Evolutionary conservation across 2,329 filamentous ascomycete genomes (phyloP).

Genomic region (Colletotrichum lini): DNA sequence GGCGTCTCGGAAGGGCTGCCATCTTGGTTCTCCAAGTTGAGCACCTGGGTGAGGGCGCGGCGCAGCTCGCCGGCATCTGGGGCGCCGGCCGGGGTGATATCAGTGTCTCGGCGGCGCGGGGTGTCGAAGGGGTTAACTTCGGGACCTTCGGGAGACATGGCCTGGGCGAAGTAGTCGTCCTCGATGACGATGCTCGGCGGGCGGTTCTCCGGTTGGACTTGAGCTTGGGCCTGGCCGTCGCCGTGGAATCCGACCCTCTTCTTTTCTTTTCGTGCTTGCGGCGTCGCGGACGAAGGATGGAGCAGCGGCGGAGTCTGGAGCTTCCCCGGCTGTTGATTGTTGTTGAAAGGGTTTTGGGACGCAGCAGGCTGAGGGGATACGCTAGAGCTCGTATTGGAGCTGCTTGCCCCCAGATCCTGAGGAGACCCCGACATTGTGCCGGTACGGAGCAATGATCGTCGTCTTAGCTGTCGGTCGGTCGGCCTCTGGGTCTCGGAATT

Average conservation of each 20-base stretch:
- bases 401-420: constrained; percentile 10
- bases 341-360: constrained; percentile 20
- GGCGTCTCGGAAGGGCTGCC: constrained; percentile 36
- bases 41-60: constrained; percentile 55
- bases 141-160: constrained; percentile 27
- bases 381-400: constrained; percentile 27
- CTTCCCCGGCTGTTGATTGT: constrained; percentile 12
- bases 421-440: constrained; percentile 29
- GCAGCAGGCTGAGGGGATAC: constrained; percentile 14
- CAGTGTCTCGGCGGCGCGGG: constrained; percentile 39
- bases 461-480: background rate
- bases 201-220: constrained; percentile 36
- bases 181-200: constrained; percentile 50
- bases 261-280: constrained; percentile 52
- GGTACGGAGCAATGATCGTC: constrained; percentile 29
- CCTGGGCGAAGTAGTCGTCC: constrained; percentile 39
- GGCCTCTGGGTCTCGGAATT: background rate
- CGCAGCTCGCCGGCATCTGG: constrained; percentile 57
- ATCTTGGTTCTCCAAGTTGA: constrained; percentile 50
- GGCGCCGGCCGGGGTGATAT: constrained; percentile 47
- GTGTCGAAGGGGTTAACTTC: constrained; percentile 39
- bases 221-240: background rate
- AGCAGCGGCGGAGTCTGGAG: constrained; percentile 29
- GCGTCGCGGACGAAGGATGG: constrained; percentile 20
- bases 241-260: constrained; percentile 55